Conservation (phyloP, 129 eudicot genomes). For the Arctium minus region DNA sequence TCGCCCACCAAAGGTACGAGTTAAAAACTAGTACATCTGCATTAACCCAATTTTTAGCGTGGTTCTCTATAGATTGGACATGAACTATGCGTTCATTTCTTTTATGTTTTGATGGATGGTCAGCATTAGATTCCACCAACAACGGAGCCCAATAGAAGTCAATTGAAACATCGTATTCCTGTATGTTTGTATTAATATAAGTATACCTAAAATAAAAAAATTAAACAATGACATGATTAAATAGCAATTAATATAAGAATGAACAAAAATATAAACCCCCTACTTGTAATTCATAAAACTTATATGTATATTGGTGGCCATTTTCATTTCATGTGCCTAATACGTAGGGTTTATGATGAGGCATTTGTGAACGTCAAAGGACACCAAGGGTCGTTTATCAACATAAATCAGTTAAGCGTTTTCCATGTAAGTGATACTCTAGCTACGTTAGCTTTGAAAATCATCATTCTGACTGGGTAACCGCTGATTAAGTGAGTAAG, state of each 20-base stretch:
- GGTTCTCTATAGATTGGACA: slow-evolving; percentile 44
- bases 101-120: slow-evolving; percentile 42
- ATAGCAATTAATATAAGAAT: background rate
- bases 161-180: slow-evolving; percentile 55
- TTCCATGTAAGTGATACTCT: background rate
- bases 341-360: background rate
- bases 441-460: background rate
- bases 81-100: slow-evolving; percentile 30
- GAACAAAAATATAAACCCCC: background rate
- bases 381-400: background rate
- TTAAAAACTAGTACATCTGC: slow-evolving; percentile 66
- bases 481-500: background rate
- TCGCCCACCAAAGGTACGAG: slow-evolving; percentile 61
- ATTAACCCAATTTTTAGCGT: slow-evolving; percentile 48
- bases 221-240: background rate
- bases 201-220: background rate
- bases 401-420: background rate
- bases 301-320: background rate
- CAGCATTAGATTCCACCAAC: slow-evolving; percentile 57
- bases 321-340: background rate
- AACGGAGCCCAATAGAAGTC: slow-evolving; percentile 65
- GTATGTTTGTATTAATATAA: background rate
- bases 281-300: background rate
- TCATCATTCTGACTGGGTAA: background rate
- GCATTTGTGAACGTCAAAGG: background rate